Evolutionary conservation across 495 filamentous ascomycete species (phyloP).

Genomic region (Hyaloscypha variabilis): DNA sequence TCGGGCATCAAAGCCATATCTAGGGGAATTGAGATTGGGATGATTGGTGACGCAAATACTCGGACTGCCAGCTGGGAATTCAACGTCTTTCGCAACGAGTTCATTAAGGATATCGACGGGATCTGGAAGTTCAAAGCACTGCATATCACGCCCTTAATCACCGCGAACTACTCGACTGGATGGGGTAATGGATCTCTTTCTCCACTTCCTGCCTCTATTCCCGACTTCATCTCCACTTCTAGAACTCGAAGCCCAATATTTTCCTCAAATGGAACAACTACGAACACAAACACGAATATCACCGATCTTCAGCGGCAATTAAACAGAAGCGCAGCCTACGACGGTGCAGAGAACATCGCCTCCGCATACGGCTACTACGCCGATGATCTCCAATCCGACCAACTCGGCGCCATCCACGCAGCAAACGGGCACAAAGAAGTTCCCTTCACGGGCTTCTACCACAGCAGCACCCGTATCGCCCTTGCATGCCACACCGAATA

Average conservation of each 20-base stretch:
- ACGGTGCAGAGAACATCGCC: not conserved
- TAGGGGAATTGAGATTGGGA: slow-evolving; percentile 4
- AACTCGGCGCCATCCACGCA: slow-evolving; percentile 7
- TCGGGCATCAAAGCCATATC: not conserved
- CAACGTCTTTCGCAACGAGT: not conserved
- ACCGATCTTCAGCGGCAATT: not conserved
- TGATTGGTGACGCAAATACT: slow-evolving; percentile 10
- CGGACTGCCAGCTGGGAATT: not conserved
- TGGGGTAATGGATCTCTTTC: not conserved
- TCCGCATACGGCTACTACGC: slow-evolving; percentile 1
- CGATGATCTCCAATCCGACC: slow-evolving; percentile 5
- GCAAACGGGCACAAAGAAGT: not conserved
- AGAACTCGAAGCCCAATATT: too few species aligned
- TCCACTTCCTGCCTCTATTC: not conserved
- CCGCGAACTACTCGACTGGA: slow-evolving; percentile 2
- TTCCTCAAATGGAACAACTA: too few species aligned
- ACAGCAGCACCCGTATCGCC: not conserved
- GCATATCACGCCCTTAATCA: slow-evolving; percentile 6
- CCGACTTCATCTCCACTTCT: not conserved
- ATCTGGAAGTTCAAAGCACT: slow-evolving; percentile 6
- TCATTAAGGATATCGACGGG: not conserved
- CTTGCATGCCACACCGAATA: slow-evolving; percentile 5
- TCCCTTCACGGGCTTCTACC: slow-evolving; percentile 7
- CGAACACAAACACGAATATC: not conserved
- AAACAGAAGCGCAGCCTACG: not conserved